Evolutionary conservation across 2,329 filamentous ascomycete genomes (phyloP), one percentile per base, ranked within the genome.

Genomic region (Phyllosticta ampelicida): DNA sequence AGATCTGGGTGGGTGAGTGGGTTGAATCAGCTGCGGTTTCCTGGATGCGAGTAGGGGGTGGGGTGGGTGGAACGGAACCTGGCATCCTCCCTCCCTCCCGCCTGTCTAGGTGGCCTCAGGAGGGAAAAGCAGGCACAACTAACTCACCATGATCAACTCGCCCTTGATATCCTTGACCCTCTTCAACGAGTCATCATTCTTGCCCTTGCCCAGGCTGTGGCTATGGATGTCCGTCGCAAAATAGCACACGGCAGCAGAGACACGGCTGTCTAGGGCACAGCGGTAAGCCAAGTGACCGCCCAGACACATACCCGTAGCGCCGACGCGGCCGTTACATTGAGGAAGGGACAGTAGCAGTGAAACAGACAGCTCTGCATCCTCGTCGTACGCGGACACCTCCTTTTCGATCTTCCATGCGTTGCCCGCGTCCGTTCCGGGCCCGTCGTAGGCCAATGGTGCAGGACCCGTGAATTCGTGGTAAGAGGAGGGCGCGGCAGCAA

Each of bases 391-490:
- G 49, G 85, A 79, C 11, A 96, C 77, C 60, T 87, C 90, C 85
- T 95, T 95, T 63, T 81, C 79, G 61, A 94, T 79, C 71, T 96
- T 96, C 81, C 84, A 95, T 61, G 83, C 80, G 70, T 96, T 97
- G 21, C 92, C 91, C 50, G 83, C 78, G 70, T 96, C 89, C 0
- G 92, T 97, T 55, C 94, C 91, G 1, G 87, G 86, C 0, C 80
- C 89, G 68, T 96, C 89, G 71, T 96, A 96, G 54, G 87, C 82
- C 48, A 96, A 78, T 10, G 91, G 78, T 66, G 92, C 89, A 0
- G 90, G 89, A 4, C 87, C 87, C 1, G 85, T 89, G 74, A 96
- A 96, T 73, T 96, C 91, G 70, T 96, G 91, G 74, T 96, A 96
- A 29, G 86, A 91, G 36, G 88, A 94, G 0, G 90, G 90, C 0